Evolutionary conservation across 805 yeast genomes (phyloP).

Genomic region (Candida succiphila): DNA sequence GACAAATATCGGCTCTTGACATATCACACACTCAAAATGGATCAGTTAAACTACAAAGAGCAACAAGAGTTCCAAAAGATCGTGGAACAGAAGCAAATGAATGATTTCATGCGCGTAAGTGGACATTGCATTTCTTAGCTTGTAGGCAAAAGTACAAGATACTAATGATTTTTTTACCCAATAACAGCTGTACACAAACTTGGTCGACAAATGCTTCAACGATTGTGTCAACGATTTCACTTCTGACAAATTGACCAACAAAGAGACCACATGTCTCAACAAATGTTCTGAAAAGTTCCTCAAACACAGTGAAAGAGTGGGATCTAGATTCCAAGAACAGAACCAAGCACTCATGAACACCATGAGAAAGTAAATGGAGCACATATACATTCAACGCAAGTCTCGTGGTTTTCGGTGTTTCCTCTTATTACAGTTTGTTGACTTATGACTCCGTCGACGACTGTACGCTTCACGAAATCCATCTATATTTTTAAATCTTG

Average conservation of each 20-base stretch:
- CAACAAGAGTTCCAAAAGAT: conserved; percentile 94
- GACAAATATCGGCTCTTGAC: too few relatives aligned
- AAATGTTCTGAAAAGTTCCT: conserved; percentile 96
- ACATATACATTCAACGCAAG: too few relatives aligned
- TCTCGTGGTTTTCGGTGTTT: too few relatives aligned
- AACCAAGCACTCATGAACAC: conserved; percentile 69
- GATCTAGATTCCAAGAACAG: conserved; percentile 98
- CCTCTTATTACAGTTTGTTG: too few relatives aligned
- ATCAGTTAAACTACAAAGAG: conserved; percentile 87
- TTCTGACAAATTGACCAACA: conserved; percentile 72
- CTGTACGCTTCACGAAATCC: too few relatives aligned
- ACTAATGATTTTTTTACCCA: neutral
- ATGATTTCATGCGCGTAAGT: conserved; percentile 88
- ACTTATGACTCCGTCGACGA: too few relatives aligned
- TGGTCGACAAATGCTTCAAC: conserved; percentile 93
- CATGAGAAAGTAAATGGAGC: conserved; percentile 28
- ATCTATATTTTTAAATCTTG: too few relatives aligned
- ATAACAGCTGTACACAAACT: conserved; percentile 63
- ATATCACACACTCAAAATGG: conserved; percentile 57
- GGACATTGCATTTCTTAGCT: neutral
- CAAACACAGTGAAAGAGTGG: conserved; percentile 97
- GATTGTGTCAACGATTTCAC: conserved; percentile 99
- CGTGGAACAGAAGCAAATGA: conserved; percentile 97
- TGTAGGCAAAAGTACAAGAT: neutral
- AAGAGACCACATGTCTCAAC: conserved; percentile 78